Evolutionary conservation across 495 filamentous ascomycete genomes (phyloP).

Genomic region (Lepraria neglecta): DNA sequence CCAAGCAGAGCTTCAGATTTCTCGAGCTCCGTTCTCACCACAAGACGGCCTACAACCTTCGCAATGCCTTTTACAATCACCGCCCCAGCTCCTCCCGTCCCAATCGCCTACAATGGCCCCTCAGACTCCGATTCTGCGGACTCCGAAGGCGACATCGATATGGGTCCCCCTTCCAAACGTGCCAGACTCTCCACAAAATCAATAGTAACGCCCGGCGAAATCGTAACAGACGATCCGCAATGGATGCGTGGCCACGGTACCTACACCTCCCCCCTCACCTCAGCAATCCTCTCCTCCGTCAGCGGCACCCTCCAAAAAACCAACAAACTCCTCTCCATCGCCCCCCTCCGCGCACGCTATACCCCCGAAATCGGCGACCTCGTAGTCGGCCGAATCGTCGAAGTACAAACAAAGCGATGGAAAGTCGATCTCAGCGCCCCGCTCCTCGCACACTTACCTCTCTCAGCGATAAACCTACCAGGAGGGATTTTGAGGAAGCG

Average conservation of each 20-base stretch:
- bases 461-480: constrained; percentile 87
- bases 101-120: constrained; percentile 31
- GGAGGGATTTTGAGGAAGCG: constrained; percentile 86
- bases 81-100: constrained; percentile 45
- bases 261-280: constrained; percentile 52
- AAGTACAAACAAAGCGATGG: constrained; percentile 86
- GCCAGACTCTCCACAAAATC: constrained; percentile 35
- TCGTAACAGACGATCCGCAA: constrained; percentile 83
- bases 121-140: constrained; percentile 47
- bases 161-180: constrained; percentile 40
- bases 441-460: constrained; percentile 71
- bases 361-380: constrained; percentile 92
- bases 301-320: constrained; percentile 82
- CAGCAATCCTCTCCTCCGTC: constrained; percentile 75
- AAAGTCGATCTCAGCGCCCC: constrained; percentile 85
- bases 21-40: no score
- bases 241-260: constrained; percentile 97
- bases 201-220: constrained; percentile 84
- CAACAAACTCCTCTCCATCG: constrained; percentile 91
- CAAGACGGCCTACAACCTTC: neutral
- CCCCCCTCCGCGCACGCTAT: constrained; percentile 86
- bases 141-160: constrained; percentile 57
- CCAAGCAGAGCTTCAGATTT: no score
- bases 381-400: constrained; percentile 86
- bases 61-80: constrained; percentile 77